Percentiles rank a stretch among this genome's conserved stretches.
Conservation (phyloP, 2,329 filamentous ascomycete species). For the Calonectria hawksworthii region DNA sequence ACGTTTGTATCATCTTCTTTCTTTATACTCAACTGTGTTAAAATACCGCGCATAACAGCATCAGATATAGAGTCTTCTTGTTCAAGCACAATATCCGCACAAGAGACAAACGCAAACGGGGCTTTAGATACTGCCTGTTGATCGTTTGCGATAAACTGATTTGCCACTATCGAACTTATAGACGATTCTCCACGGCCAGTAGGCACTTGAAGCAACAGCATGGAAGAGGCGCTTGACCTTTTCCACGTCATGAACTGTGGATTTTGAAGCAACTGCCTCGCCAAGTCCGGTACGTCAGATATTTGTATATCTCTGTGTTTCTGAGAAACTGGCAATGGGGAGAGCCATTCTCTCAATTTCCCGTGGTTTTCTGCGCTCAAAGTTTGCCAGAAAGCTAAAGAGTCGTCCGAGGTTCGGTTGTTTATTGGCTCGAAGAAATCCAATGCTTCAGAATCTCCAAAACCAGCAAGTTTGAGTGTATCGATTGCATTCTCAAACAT, state of each 20-base stretch:
- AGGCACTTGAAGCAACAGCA: neutral
- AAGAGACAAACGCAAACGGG: neutral
- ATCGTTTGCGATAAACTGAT: neutral
- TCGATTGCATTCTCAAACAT: neutral
- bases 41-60: neutral
- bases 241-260: neutral
- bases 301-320: neutral
- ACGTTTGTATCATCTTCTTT: neutral
- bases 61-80: neutral
- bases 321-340: neutral
- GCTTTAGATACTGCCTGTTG: neutral
- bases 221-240: neutral
- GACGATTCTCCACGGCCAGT: neutral
- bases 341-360: neutral
- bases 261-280: neutral
- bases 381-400: neutral
- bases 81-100: neutral
- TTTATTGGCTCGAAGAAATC: neutral
- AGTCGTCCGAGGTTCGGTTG: neutral
- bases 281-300: neutral
- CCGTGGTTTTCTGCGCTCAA: neutral
- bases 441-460: neutral
- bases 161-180: neutral
- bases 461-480: neutral
- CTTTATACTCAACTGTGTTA: neutral